Evolutionary conservation across 768 basidiomycete genomes (phyloP).

Genomic region (Nidula microcarpa): DNA sequence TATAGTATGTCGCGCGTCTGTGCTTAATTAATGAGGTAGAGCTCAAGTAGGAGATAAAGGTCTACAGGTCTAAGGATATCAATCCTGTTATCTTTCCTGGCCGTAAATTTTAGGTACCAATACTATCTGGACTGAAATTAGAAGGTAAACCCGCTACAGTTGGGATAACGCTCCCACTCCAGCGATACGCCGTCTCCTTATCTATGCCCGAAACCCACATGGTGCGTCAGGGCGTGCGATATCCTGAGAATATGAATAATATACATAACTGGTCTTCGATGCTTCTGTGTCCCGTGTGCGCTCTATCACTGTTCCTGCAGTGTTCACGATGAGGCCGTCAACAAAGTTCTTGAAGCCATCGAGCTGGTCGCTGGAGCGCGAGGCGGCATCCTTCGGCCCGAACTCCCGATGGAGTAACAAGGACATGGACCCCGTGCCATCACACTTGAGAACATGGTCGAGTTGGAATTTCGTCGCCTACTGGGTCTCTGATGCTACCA

Average conservation of each 20-base stretch:
- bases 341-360: slow-evolving; percentile 1
- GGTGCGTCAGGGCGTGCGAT: background rate
- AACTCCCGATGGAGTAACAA: slow-evolving; percentile 63
- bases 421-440: slow-evolving; percentile 77
- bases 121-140: background rate
- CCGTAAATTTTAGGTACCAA: too few relatives aligned
- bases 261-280: background rate
- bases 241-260: background rate
- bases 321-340: background rate
- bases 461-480: slow-evolving; percentile 66
- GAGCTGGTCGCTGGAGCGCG: slow-evolving; percentile 8
- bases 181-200: background rate
- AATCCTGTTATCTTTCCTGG: too few relatives aligned
- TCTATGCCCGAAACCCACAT: background rate
- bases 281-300: background rate
- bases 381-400: slow-evolving; percentile 45
- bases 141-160: background rate
- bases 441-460: slow-evolving; percentile 59
- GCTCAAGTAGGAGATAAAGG: too few relatives aligned
- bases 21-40: too few relatives aligned
- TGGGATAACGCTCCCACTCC: background rate
- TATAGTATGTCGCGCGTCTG: too few relatives aligned
- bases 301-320: background rate
- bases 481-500: slow-evolving; percentile 52
- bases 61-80: too few relatives aligned